Base-by-base conservation (phyloP, 768 basidiomycete species). In the Rubroboletus pulcherrimus region DNA sequence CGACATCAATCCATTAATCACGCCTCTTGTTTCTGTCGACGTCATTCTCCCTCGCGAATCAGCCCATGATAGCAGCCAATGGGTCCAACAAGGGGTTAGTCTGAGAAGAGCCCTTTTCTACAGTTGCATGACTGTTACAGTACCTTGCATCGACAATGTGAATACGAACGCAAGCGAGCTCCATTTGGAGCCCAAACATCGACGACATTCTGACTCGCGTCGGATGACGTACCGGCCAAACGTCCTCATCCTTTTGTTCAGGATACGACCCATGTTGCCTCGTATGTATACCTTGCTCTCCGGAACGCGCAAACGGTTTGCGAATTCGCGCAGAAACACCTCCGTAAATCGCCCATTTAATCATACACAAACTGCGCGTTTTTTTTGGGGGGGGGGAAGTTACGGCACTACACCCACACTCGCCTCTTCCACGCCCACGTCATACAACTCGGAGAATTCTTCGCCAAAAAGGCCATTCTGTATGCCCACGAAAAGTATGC, bases 361-460 rank as follows among this genome's bases (percentile, higher is more conserved):
- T 24, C 2, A 24, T 24, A 24, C 24, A 24, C 24, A 2, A 24
- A 24, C 24, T 24, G 4, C 24, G 24, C 24, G 24, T 24, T 31
- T 8, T 31, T 31, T 31, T 31, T 31, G 30, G 30, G 30, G 30
- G 30, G 7, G 30, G n/a, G n/a, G n/a, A n/a, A 9, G 30, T 31
- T 31, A 7, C 8, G 9, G 30, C 30, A 8, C 30, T 7, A 31
- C 9, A 31, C 7, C 30, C 30, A 31, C 24, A 24, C 24, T 24
- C 24, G 24, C 24, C 24, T 24, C 24, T 24, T 24, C 4, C 24
- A 24, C n/a, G n/a, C n/a, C n/a, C n/a, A n/a, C n/a, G n/a, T n/a
- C 26, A 26, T 26, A 31, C 47, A 58, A 31, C 48, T 56, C 52
- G 46, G 50, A 34, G 37, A 41, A 43, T 19, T 45, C 7, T 56